These are phyloP conservation scores for Theileria parva DNA, from an alignment of 169 alveolate genomes.

Conservation along the genomic window DNA sequence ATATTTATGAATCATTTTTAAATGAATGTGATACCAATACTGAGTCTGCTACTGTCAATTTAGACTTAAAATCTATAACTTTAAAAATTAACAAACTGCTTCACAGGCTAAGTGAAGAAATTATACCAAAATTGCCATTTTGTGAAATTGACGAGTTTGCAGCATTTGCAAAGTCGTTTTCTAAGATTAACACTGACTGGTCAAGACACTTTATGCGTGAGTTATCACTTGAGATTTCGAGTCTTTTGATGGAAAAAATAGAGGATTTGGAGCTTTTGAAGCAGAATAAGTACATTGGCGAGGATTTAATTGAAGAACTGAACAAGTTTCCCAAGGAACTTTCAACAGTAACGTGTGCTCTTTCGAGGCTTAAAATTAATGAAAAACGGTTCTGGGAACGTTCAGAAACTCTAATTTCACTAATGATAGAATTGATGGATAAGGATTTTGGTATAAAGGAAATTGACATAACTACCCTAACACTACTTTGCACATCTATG, in stretches of 20 bases:
- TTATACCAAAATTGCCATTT: conserved; percentile 44
- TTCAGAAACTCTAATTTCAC: background rate
- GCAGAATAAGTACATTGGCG: conserved; percentile 28
- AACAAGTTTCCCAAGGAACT: conserved; percentile 39
- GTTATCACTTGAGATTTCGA: conserved; percentile 39
- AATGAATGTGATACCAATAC: conserved; percentile 16
- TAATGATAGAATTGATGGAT: conserved; percentile 14
- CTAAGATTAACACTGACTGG: conserved; percentile 23
- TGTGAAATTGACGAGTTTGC: conserved; percentile 59
- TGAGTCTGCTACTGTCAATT: background rate
- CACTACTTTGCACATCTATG: conserved; percentile 48
- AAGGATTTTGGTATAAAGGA: conserved; percentile 3
- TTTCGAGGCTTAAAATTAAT: conserved; percentile 16
- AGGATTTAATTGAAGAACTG: conserved; percentile 34
- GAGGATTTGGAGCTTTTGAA: conserved; percentile 35
- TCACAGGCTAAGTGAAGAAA: conserved; percentile 15
- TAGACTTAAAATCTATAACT: background rate
- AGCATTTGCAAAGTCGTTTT: conserved; percentile 48
- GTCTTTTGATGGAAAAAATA: conserved; percentile 37
- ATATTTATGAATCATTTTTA: conserved; percentile 25
- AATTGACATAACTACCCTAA: conserved; percentile 32
- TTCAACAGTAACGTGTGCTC: conserved; percentile 50
- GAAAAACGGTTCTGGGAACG: conserved; percentile 36
- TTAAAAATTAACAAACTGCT: conserved; percentile 17
- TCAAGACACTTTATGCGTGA: conserved; percentile 36